Evolutionary conservation across 73 alveolate genomes (phyloP), one percentile per base, ranked within the genome.

Genomic region (Loxodes magnus): DNA sequence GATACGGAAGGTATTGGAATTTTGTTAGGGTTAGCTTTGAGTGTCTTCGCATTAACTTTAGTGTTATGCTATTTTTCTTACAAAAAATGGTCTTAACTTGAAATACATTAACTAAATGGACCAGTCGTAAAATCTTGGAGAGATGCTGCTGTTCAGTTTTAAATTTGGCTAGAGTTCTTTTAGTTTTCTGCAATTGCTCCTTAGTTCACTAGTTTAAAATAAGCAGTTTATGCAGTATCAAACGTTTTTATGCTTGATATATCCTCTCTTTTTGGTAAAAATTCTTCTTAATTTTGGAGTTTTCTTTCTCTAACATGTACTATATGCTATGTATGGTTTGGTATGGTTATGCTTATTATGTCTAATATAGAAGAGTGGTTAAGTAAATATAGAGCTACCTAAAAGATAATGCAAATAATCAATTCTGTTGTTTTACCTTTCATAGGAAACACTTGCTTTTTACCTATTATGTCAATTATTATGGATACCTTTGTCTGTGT

Each of bases 401-500:
- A 24, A 19, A 46, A 41, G 17, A 5, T 46, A n/a, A 25, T 46
- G 16, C n/a, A 20, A 19, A 1, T 46, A 0, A 10, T 46, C 27
- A 25, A 46, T 46, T 10, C 59, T 9, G 34, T 46, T 7, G 22
- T 10, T 46, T 25, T 46, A 17, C 59, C 59, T 12, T 46, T 25
- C 27, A 25, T 22, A 25, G 59, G 59, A 19, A 46, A 46, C 27
- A 46, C 59, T 0, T 10, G 22, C 15, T 46, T 46, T 46, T 46
- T 46, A 24, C 59, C 59, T 22, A 9, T 24, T 24, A 7, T 46
- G 39, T 14, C 59, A 9, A 12, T 46, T 20, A 17, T 46, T 2
- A 37, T 46, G 22, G 59, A 46, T 46, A 19, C 27, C 2, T 46
- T 46, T 46, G 59, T 46, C 14, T 46, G 59, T 46, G 59, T 25